phyloP scores from a whole-genome alignment of 2,329 filamentous ascomycete genomes.

The Aureobasidium vineae region DNA sequence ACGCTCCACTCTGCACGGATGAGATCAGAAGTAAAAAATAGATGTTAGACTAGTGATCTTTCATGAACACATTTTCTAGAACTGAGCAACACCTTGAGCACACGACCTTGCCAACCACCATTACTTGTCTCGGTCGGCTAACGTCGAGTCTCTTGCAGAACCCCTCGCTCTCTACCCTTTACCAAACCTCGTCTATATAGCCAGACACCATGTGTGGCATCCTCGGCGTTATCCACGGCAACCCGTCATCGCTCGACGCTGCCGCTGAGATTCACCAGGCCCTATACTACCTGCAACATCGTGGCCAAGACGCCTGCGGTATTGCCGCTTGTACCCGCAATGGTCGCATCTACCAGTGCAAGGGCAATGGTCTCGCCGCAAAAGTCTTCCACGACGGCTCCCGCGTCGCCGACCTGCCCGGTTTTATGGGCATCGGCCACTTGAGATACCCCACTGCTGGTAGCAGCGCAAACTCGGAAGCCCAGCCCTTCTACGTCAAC shows the following conservation, averaged over 20 bases:
- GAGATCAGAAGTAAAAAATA: constrained; percentile 33
- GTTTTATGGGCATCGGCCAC: constrained; percentile 84
- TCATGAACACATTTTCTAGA: constrained; percentile 25
- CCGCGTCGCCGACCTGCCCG: constrained; percentile 70
- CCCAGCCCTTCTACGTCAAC: constrained; percentile 92
- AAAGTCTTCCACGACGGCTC: constrained; percentile 81
- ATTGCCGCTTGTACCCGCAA: constrained; percentile 73
- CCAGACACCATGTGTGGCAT: constrained; percentile 51
- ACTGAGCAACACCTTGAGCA: constrained; percentile 17
- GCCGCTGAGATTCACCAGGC: constrained; percentile 42
- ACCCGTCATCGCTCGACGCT: constrained; percentile 39
- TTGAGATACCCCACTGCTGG: constrained; percentile 88
- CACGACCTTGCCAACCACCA: background rate
- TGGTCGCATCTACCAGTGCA: constrained; percentile 82
- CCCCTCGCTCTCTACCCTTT: background rate
- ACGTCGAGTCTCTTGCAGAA: constrained; percentile 23
- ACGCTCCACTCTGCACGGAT: constrained; percentile 30
- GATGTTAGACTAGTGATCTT: constrained; percentile 48
- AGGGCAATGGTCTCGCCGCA: constrained; percentile 83
- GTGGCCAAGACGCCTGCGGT: constrained; percentile 85
- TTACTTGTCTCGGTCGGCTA: constrained; percentile 24
- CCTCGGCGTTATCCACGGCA: constrained; percentile 50
- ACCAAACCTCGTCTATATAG: constrained; percentile 11
- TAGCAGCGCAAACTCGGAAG: constrained; percentile 77
- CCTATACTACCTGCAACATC: constrained; percentile 50